These are phyloP conservation scores for Pythium pyrilobum DNA, from an alignment of 352 stramenopile species.

Conservation along the genomic window DNA sequence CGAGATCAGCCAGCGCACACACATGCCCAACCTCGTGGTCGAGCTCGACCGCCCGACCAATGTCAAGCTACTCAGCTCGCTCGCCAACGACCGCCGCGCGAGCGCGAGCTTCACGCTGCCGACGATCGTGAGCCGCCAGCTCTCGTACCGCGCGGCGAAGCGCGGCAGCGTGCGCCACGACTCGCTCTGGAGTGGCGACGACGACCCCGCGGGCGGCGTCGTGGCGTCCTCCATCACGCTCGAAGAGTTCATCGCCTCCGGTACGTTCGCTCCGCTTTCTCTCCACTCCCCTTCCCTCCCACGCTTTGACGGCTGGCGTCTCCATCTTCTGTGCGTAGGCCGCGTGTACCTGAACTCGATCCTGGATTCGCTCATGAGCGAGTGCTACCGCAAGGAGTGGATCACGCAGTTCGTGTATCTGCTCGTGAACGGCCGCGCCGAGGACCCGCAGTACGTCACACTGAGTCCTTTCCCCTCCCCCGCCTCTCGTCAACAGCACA, in stretches of 20 bases:
- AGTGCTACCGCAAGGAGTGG: slow-evolving; percentile 74
- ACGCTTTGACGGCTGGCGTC: no score
- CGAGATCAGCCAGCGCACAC: slow-evolving; percentile 61
- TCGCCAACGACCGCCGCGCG: slow-evolving; percentile 45
- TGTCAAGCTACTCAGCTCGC: slow-evolving; percentile 70
- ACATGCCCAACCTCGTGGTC: slow-evolving; percentile 68
- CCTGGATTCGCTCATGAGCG: slow-evolving; percentile 67
- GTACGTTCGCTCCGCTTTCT: slow-evolving; percentile 13
- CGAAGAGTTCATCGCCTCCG: slow-evolving; percentile 68
- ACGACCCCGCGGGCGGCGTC: slow-evolving; percentile 27
- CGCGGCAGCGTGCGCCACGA: slow-evolving; percentile 37
- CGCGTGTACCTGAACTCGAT: slow-evolving; percentile 73
- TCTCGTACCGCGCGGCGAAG: slow-evolving; percentile 38
- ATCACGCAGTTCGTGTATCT: slow-evolving; percentile 64
- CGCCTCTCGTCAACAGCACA: no score
- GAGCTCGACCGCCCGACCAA: slow-evolving; percentile 72
- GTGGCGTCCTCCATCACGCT: slow-evolving; percentile 42
- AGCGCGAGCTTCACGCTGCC: slow-evolving; percentile 36
- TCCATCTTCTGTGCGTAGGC: slow-evolving; percentile 19
- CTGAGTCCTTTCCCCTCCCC: no score
- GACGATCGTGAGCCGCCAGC: slow-evolving; percentile 28
- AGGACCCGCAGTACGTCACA: slow-evolving; percentile 45
- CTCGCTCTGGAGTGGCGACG: slow-evolving; percentile 31
- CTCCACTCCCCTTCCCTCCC: no score
- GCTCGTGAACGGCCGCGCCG: slow-evolving; percentile 51